Evolutionary conservation across 1,139 yeast genomes (phyloP).

Genomic region (Hyphopichia fennica): DNA sequence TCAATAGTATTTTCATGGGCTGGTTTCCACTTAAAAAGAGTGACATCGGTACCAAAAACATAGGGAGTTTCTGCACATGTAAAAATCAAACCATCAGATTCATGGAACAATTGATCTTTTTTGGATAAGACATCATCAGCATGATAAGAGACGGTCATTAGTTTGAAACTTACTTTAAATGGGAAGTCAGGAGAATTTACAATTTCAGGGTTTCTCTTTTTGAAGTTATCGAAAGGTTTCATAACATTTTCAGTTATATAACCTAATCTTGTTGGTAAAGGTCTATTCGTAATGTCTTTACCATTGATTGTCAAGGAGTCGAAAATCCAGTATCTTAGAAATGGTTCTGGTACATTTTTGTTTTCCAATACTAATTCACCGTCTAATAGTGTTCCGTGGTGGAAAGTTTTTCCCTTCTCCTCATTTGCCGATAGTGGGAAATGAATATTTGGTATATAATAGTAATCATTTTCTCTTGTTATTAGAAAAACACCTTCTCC

Average conservation of each 20-base stretch:
- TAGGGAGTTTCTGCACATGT: slow-evolving; percentile 91
- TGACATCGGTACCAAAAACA: slow-evolving; percentile 81
- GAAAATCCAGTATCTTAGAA: slow-evolving; percentile 76
- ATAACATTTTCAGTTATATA: slow-evolving; percentile 80
- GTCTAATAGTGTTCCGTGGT: slow-evolving; percentile 86
- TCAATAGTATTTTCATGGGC: slow-evolving; percentile 93
- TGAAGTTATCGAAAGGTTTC: slow-evolving; percentile 75
- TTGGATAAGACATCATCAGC: slow-evolving; percentile 74
- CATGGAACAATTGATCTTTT: slow-evolving; percentile 76
- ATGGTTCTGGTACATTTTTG: slow-evolving; percentile 46
- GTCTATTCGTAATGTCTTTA: slow-evolving; percentile 63
- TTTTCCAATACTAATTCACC: slow-evolving; percentile 80
- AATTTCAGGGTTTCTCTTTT: slow-evolving; percentile 67
- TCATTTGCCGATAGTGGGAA: slow-evolving; percentile 62
- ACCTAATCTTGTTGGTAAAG: slow-evolving; percentile 79
- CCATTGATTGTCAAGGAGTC: slow-evolving; percentile 89
- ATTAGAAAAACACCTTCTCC: slow-evolving; percentile 75
- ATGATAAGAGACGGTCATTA: slow-evolving; percentile 82
- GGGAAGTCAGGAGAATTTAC: slow-evolving; percentile 71
- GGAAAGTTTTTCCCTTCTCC: slow-evolving; percentile 57
- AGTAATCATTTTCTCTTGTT: slow-evolving; percentile 86
- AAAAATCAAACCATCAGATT: slow-evolving; percentile 90
- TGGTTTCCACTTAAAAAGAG: slow-evolving; percentile 92
- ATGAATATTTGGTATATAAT: slow-evolving; percentile 77
- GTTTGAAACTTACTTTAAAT: slow-evolving; percentile 79